Evolutionary conservation across 1,139 yeast genomes (phyloP), one percentile per base, ranked within the genome.

Genomic region (Saccharomyces hybrid): DNA sequence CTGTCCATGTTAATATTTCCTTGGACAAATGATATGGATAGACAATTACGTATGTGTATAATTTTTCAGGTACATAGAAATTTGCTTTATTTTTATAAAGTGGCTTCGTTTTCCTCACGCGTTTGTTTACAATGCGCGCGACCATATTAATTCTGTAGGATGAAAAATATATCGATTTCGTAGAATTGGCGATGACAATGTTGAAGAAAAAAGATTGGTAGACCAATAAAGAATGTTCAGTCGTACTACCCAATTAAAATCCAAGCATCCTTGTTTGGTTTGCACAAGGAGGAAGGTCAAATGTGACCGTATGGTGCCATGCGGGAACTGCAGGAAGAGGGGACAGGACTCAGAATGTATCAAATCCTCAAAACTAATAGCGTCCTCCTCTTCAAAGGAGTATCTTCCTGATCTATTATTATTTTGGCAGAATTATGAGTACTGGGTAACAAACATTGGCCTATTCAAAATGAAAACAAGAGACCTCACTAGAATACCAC

Each of bases 1-100:
- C 95, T 21, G 80, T 88, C 54, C 91, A 85, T 64, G 81, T 87
- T 56, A 86, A 85, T 71, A 52, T 64, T 16, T 50, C 60, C 11
- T 38, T 9, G 26, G 44, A 38, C 14, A 38, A 38, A 19, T 38
- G 9, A 16, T 9, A 14, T 9, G 21, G 44, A 16, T 19, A 16
- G 12, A 4, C 21, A 38, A 12, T 38, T 19, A 38, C 14, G 19
- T 38, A 38, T 4, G 5, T 4, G 24, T 38, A 8, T 38, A 38
- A 16, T 4, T 38, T 6, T 24, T 4, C 6, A 24, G 26, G 6
- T 24, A 1, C 4, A 24, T 24, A 24, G 26, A 24, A 24, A 24
- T 24, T 5, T 24, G 6, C 26, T 6, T 4, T 24, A 24, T 24
- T 4, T 24, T 24, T 24, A 24, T 24, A 4, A 4, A 24, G 0